Percentiles rank a stretch among this genome's conserved stretches.
Conservation (phyloP, 1,139 yeast species). For the Candida glucosophila region DNA sequence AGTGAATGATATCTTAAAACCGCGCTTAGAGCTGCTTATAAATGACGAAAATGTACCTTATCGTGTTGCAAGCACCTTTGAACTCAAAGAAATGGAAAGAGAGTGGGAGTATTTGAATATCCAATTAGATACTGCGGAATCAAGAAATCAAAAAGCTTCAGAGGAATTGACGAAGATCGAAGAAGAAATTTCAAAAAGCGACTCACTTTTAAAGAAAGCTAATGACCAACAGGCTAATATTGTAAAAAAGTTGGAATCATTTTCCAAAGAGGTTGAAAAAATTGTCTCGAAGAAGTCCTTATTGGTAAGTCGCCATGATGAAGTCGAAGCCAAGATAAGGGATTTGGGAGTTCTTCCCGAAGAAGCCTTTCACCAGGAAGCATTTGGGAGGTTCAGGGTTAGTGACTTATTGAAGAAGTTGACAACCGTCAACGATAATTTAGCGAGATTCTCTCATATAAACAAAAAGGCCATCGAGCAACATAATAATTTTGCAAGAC, state of each 20-base stretch:
- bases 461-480: slow-evolving; percentile 91
- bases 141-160: slow-evolving; percentile 9
- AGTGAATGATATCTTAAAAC: slow-evolving; percentile 39
- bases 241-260: slow-evolving; percentile 50
- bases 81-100: slow-evolving; percentile 26
- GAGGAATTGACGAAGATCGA: slow-evolving; percentile 18
- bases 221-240: slow-evolving; percentile 50
- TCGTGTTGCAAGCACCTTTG: slow-evolving; percentile 34
- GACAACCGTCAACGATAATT: slow-evolving; percentile 46
- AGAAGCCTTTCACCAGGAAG: slow-evolving; percentile 51
- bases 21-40: slow-evolving; percentile 27
- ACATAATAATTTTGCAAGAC: slow-evolving; percentile 62
- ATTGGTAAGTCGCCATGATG: slow-evolving; percentile 57
- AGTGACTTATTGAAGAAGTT: slow-evolving; percentile 49
- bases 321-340: slow-evolving; percentile 63
- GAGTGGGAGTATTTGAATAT: slow-evolving; percentile 14
- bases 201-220: slow-evolving; percentile 37
- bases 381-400: slow-evolving; percentile 37
- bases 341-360: slow-evolving; percentile 86
- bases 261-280: slow-evolving; percentile 60
- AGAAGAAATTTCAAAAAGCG: slow-evolving; percentile 27
- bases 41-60: slow-evolving; percentile 24
- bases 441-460: slow-evolving; percentile 65
- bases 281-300: slow-evolving; percentile 57
- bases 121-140: slow-evolving; percentile 16